Evolutionary conservation across 768 basidiomycete genomes (phyloP), one percentile per base, ranked within the genome.

Genomic region (Mycena filopes): DNA sequence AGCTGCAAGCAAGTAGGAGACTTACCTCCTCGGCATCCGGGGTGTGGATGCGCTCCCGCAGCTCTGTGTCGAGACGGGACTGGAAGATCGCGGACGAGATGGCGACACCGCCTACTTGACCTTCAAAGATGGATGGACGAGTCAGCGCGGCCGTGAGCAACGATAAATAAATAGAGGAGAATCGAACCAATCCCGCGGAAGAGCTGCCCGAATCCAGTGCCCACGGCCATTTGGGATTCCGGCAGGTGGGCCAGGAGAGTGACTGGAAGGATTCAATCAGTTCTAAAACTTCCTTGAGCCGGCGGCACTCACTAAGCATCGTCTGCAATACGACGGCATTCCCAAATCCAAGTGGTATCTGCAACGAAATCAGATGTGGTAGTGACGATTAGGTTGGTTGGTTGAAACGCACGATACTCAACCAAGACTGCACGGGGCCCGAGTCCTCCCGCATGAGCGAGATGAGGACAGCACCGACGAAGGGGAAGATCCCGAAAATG

Each of bases 21-120:
- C 41, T 40, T 40, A 45, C 62, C n/a, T 56, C 55, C 23, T 56
- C 55, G 4, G 62, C 62, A 21, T 56, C 48, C 16, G 62, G 55
- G 1, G 55, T 56, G 18, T 56, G 80, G 40, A 91, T 85, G 9
- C 87, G 81, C n/a, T 78, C 76, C 50, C 81, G 80, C 12, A 92
- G 79, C 68, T 90, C 88, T 0, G 63, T 65, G 47, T 85, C 84
- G 38, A 92, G 80, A 23, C 79, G 79, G 13, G 84, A 82, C 70
- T 92, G 91, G 75, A 91, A 91, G 11, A 92, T 76, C 2, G 90
- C 90, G 0, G 89, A 86, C 1, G 89, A 85, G 20, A 89, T 76
- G 6, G 89, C 90, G 3, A 92, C 89, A 18, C 90, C 91, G 20
- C 83, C 84, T 4, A 92, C 89, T 80, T 92, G 90, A 20, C 89